These are phyloP conservation scores for Coniferiporia weirii DNA, from an alignment of 1,284 basidiomycete species.

Conservation along the genomic window DNA sequence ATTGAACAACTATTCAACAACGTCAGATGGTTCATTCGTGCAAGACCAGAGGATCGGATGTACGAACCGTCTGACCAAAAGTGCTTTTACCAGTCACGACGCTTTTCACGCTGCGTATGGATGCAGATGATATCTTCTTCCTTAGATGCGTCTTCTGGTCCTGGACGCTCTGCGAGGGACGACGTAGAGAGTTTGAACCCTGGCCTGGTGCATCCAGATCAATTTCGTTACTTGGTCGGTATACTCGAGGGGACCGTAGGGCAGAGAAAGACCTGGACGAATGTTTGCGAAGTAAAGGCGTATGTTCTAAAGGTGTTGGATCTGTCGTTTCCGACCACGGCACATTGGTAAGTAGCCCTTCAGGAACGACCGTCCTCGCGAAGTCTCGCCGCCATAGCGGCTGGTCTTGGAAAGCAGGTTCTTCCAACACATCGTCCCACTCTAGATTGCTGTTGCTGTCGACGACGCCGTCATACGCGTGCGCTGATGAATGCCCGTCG, in stretches of 20 bases:
- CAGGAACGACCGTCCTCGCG: neutral
- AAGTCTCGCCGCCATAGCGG: neutral
- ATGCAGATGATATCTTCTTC: constrained; percentile 16
- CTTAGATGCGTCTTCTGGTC: neutral
- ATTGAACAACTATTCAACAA: constrained; percentile 73
- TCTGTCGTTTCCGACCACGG: constrained; percentile 7
- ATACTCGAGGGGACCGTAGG: constrained; percentile 22
- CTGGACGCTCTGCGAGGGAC: constrained; percentile 2
- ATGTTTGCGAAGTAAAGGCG: constrained; percentile 40
- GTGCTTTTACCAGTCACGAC: constrained; percentile 56
- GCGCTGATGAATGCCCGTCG: constrained; percentile 22
- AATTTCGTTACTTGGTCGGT: constrained; percentile 13
- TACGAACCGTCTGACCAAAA: constrained; percentile 75
- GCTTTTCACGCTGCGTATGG: constrained; percentile 20
- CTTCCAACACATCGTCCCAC: constrained; percentile 40
- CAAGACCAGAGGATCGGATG: constrained; percentile 6
- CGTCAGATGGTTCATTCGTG: neutral
- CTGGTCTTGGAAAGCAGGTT: neutral
- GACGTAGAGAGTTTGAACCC: neutral
- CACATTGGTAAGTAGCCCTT: neutral
- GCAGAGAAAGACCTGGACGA: constrained; percentile 27
- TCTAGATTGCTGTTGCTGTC: constrained; percentile 30
- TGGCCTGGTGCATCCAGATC: constrained; percentile 9
- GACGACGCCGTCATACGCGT: constrained; percentile 30
- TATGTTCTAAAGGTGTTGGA: constrained; percentile 25